Evolutionary conservation across 2,329 filamentous ascomycete genomes (phyloP), one percentile per base, ranked within the genome.

Genomic region (Huntiella bhutanensis): DNA sequence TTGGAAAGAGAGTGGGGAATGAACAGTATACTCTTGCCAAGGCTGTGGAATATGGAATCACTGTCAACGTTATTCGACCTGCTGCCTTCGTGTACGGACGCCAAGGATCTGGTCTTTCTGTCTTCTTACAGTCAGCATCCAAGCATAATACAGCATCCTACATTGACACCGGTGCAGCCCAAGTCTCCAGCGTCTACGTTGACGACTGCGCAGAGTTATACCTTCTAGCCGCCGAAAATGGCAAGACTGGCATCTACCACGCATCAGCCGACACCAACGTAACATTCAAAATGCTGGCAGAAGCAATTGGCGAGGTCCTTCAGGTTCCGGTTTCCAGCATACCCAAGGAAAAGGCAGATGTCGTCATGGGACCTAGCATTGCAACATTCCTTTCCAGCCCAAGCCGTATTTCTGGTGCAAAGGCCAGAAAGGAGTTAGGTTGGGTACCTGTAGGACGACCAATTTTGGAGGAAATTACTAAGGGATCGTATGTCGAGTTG

Each of bases 81-180:
- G 56, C 65, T 3, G 63, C 64, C 0, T 67, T 56, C 19, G 65
- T 68, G 0, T 66, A 69, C 51, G 66, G 66, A 2, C 57, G 57
- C 10, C 64, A 59, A 1, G 64, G 60, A 7, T 61, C 59, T 47
- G 59, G 59, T 19, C 54, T 65, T 17, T 43, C 48, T n/a, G 51
- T 60, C 45, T 56, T 63, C 46, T n/a, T 36, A 10, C 13, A 50
- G 8, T 51, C 55, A 4, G 58, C 57, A 7, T 56, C 52, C 11
- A 47, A 55, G 39, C 53, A 52, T 19, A 60, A 62, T 4, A 52
- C 54, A 33, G 53, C 56, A 1, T 41, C 52, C 4, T 55, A 59
- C 46, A 49, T 65, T 51, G 53, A 58, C 39, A 54, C 55, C 5
- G 62, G 61, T 3, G 47, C 51, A 2, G 51, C 46, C 7, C 45